Base-by-base conservation (phyloP, 192 early-diverging fungal genomes). In the Mortierella antarctica region DNA sequence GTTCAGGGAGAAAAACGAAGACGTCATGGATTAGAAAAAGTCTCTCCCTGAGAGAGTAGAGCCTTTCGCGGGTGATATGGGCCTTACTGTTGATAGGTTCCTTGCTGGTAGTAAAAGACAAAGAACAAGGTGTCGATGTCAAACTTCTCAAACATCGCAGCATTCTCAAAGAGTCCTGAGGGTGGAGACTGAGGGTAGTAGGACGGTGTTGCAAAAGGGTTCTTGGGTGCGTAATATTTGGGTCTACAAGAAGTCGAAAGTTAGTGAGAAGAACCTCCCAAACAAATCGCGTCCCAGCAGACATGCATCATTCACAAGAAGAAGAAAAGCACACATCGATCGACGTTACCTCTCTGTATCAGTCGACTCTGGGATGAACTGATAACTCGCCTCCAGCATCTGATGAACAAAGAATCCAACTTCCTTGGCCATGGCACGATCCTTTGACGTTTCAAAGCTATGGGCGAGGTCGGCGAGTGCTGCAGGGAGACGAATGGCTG, bases 61-160 rank as follows among this genome's bases (percentile, higher is more conserved):
- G 21, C 6, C 13, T 10, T 12, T 11, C 12, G 41, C 40, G 7
- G 15, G 7, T 8, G 17, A 48, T 7, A 53, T n/a, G n/a, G 23
- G 10, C 2, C 91, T 54, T 91, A 97, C 93, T 99, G 98, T 71
- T 97, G 96, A 70, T 96, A 97, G 54, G 98, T 98, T 55, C 95
- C 96, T 83, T 95, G 96, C 82, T 95, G 96, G 84, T 96, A 97
- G 86, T 99, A 99, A 81, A 99, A 99, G 70, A 98, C 95, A 82
- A 95, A 99, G 80, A 99, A 99, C 59, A 99, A 85, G 44, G 96
- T 95, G 82, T 99, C 97, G 57, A 96, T 88, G 53, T 98, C 95
- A 75, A 98, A 93, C 73, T 93, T 94, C 71, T 97, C 93, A 79
- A 94, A 97, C 72, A 97, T 88, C 11, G 88, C 89, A 4, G 96